A percentile compares a stretch with the other conserved stretches of the same genome.
phyloP scores from a whole-genome alignment of 129 eudicot genomes.

The Rutidosis leptorrhynchoides region DNA sequence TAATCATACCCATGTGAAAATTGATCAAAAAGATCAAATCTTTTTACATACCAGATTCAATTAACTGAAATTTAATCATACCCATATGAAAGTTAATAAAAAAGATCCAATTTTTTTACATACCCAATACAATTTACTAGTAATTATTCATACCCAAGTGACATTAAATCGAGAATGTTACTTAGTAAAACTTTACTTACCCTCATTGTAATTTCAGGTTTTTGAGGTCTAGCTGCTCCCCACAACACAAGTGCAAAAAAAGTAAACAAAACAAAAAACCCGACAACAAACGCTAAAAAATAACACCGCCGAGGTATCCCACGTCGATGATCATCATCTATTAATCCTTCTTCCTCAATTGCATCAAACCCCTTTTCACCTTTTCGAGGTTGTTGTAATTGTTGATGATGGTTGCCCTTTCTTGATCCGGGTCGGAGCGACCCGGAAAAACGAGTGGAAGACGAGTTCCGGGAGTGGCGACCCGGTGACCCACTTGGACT shows the following conservation, averaged over 20 bases:
- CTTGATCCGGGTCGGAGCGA: slow-evolving; percentile 85
- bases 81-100: not conserved
- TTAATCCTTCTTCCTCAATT: slow-evolving; percentile 92
- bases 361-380: slow-evolving; percentile 70
- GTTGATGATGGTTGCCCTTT: slow-evolving; percentile 39
- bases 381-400: slow-evolving; percentile 40
- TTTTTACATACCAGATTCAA: not conserved
- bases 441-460: slow-evolving; percentile 94
- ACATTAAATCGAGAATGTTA: not conserved
- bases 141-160: slow-evolving; percentile 1
- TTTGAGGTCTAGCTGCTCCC: slow-evolving; percentile 77
- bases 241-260: slow-evolving; percentile 78
- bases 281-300: slow-evolving; percentile 63
- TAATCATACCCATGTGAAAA: not conserved
- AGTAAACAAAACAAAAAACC: slow-evolving; percentile 69
- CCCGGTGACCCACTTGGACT: slow-evolving; percentile 99
- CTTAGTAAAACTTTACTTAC: slow-evolving; percentile 47
- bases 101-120: not conserved
- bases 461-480: slow-evolving; percentile 89
- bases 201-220: slow-evolving; percentile 73
- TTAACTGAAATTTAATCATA: not conserved
- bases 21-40: not conserved
- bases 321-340: slow-evolving; percentile 58
- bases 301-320: slow-evolving; percentile 79
- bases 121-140: slow-evolving; percentile 11